Base-by-base conservation (phyloP, 2,329 filamentous ascomycete genomes). In the Bisporella sp. region DNA sequence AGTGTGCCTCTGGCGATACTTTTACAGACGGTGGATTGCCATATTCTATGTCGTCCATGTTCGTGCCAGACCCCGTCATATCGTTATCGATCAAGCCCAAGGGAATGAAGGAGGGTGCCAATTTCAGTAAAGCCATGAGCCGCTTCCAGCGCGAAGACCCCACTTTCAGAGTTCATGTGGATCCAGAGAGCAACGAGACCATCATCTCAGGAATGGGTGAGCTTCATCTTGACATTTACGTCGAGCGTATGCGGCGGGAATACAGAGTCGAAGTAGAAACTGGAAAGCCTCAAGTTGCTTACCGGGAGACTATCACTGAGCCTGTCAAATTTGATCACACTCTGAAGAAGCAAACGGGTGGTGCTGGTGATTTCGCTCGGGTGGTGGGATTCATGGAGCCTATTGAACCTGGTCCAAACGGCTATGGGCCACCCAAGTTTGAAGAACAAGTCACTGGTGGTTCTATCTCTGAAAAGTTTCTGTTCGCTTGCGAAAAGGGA, bases 181-280 rank as follows among this genome's bases (percentile, higher is more conserved):
- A 99, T 65, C 71, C 81, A 12, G 93, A 99, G 73, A 92, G 86
- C 57, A 87, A 95, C 66, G 89, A 99, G 74, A 97, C 92, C 45
- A 95, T 99, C 65, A 97, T 99, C 65, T 95, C 88, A 41, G 93
- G 93, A 53, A 99, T 99, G 93, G 93, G 93, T 60, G 93, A 99
- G 70, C 71, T 99, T 59, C 93, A 99, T 70, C 77, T 99, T 31
- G 91, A 96, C 64, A 95, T 99, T 64, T 99, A 99, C 69, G 84
- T 99, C 46, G 93, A 99, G 74, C 90, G 93, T 60, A 91, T 99
- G 74, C 86, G 87, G 61, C 86, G 93, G 65, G 93, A 99, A 72
- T 99, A 99, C 78, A 89, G 87, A 66, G 91, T 96, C 48, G 93
- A 96, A 57, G 96, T 92, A 69, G 79, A 87, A 63, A 96, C 91